Evolutionary conservation across 495 filamentous ascomycete genomes (phyloP), one percentile per base, ranked within the genome.

Genomic region (Xylaria castorea): DNA sequence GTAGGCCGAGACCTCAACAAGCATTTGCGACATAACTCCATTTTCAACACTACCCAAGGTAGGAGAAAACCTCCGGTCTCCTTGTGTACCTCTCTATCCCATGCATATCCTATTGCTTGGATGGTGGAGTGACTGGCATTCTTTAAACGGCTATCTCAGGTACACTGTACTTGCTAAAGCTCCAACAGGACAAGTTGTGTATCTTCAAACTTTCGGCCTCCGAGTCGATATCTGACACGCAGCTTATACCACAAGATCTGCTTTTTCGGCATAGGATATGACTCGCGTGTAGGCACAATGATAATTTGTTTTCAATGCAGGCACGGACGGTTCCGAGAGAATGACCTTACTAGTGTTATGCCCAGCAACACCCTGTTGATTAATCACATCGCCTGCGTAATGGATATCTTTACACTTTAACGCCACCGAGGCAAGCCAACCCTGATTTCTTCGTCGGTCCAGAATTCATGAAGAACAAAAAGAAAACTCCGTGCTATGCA

Each of bases 401-500:
- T 61, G 40, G 30, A 27, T 70, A 42, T 60, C 53, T 69, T 16
- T 64, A 44, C 16, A 58, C 69, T 46, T 6, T 22, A 73, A 73
- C 72, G 66, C 72, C 72, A 40, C 62, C 27, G 34, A 70, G 55
- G 72, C 65, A 65, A 65, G 30, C n/a, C 32, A n/a, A 51, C 60
- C 48, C 44, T 44, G 4, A 3, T 42, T 27, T 8, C 63, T 53
- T 57, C 61, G 38, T 53, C 48, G 22, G 38, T 22, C 69, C 50
- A 51, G 40, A 51, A 67, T 60, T 48, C 48, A 55, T 27, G 32
- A 18, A 61, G 25, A n/a, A 0, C 9, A 64, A 25, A 53, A 30
- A 42, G 1, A 46, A 42, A 57, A 66, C 70, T 66, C 70, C 70
- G 58, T 72, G 62, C 57, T 66, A 72, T 72, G 70, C 63, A 60